A percentile compares a stretch with the other conserved stretches of the same genome.
Conservation (phyloP, 2,329 filamentous ascomycete species). For the Colletotrichum karsti region DNA sequence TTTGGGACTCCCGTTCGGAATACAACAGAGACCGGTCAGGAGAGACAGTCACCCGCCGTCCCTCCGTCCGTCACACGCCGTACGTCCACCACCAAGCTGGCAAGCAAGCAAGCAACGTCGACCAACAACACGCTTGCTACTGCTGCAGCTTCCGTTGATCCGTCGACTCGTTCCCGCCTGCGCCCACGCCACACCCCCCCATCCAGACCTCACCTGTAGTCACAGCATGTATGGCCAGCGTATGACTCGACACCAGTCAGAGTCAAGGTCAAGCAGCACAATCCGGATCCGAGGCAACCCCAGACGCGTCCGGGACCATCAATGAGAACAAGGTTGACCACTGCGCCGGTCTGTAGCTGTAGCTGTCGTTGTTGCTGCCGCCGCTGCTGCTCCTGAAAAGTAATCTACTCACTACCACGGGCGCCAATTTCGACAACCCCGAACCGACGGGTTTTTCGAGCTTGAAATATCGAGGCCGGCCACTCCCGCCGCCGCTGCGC, state of each 20-base stretch:
- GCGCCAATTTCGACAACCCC: background rate
- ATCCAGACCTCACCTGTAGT: conserved; percentile 4
- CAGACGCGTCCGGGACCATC: background rate
- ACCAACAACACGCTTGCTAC: conserved; percentile 7
- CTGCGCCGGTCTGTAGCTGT: conserved; percentile 12
- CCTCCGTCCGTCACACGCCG: background rate
- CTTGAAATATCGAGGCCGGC: conserved; percentile 15
- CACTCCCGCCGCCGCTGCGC: conserved; percentile 10
- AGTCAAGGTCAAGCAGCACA: conserved; percentile 19
- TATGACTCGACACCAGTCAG: conserved; percentile 28
- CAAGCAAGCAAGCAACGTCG: background rate
- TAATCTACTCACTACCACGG: background rate
- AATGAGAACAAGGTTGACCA: conserved; percentile 14
- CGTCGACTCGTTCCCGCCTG: conserved; percentile 9
- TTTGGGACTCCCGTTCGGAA: background rate
- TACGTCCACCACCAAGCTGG: background rate
- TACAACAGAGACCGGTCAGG: background rate
- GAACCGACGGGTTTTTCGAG: background rate
- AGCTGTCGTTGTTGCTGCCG: conserved; percentile 4
- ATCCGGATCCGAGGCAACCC: conserved; percentile 19
- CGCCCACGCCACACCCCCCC: conserved; percentile 10
- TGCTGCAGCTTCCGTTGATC: background rate
- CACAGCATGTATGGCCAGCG: conserved; percentile 25
- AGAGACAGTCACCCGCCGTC: background rate
- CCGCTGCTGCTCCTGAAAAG: background rate